Evolutionary conservation across 805 yeast genomes (phyloP).

Genomic region (Barnettozyma vustinii): DNA sequence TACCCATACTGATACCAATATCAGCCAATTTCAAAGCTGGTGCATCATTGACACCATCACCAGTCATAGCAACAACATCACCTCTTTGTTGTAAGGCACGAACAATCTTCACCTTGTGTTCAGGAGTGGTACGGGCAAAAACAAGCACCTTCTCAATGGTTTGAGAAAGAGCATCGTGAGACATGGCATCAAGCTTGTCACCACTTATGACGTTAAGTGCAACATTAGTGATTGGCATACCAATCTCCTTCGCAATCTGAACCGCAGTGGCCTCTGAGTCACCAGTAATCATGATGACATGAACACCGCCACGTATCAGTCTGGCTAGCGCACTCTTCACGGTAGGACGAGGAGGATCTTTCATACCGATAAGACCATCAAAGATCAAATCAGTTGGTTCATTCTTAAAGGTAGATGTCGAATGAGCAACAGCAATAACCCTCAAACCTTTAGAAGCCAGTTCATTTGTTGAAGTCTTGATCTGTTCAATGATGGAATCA

Average conservation of each 20-base stretch:
- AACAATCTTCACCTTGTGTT: slow-evolving; percentile 85
- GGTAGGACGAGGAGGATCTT: slow-evolving; percentile 94
- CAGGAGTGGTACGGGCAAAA: slow-evolving; percentile 94
- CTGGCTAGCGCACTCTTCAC: slow-evolving; percentile 71
- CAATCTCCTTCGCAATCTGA: slow-evolving; percentile 83
- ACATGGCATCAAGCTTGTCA: slow-evolving; percentile 68
- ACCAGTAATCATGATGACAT: slow-evolving; percentile 97
- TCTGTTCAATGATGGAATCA: slow-evolving; percentile 37
- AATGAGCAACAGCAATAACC: slow-evolving; percentile 73
- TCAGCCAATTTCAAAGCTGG: slow-evolving; percentile 97
- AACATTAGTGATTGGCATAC: slow-evolving; percentile 69
- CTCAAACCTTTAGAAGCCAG: slow-evolving; percentile 84
- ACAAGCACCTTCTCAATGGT: slow-evolving; percentile 80
- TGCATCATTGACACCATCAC: slow-evolving; percentile 98
- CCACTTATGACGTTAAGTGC: slow-evolving; percentile 77
- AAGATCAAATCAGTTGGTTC: slow-evolving; percentile 62
- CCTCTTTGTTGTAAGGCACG: slow-evolving; percentile 87
- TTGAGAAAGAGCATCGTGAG: slow-evolving; percentile 65
- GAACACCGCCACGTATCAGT: slow-evolving; percentile 88
- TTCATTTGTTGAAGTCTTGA: slow-evolving; percentile 50
- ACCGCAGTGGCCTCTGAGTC: slow-evolving; percentile 85
- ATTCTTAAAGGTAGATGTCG: slow-evolving; percentile 32
- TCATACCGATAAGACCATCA: slow-evolving; percentile 90
- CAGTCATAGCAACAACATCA: slow-evolving; percentile 98
- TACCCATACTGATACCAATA: slow-evolving; percentile 92